A percentile compares a stretch with the other conserved stretches of the same genome.
Conservation (phyloP, 2,329 filamentous ascomycete species). For the Nothophoma quercina region DNA sequence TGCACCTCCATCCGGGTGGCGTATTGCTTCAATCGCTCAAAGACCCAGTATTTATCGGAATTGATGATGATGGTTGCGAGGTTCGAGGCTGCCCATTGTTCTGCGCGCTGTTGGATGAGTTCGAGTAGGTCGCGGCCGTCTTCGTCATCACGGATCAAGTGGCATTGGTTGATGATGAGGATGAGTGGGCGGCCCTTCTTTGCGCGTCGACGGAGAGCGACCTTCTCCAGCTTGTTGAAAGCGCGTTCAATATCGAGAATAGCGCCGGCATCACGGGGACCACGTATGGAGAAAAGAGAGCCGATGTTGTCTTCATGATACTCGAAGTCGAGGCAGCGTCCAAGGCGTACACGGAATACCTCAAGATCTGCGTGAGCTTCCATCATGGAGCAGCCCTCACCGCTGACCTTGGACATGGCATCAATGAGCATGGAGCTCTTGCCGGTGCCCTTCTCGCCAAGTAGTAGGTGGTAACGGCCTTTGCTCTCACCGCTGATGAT, state of each 20-base stretch:
- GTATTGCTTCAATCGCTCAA: slow-evolving; percentile 90
- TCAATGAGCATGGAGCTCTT: slow-evolving; percentile 98
- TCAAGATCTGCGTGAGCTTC: slow-evolving; percentile 95
- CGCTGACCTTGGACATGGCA: slow-evolving; percentile 91
- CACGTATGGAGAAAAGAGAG: slow-evolving; percentile 91
- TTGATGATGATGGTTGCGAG: slow-evolving; percentile 94
- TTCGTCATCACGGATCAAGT: slow-evolving; percentile 88
- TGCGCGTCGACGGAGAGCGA: slow-evolving; percentile 76
- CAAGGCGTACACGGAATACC: slow-evolving; percentile 90
- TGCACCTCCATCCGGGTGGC: slow-evolving; percentile 95
- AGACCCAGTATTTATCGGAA: slow-evolving; percentile 98
- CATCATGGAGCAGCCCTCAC: slow-evolving; percentile 90
- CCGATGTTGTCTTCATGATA: slow-evolving; percentile 98
- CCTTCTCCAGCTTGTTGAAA: slow-evolving; percentile 97
- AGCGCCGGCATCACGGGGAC: slow-evolving; percentile 89
- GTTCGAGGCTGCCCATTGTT: slow-evolving; percentile 93
- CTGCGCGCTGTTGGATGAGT: slow-evolving; percentile 91
- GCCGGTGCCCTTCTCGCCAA: slow-evolving; percentile 95
- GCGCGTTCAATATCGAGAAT: slow-evolving; percentile 94
- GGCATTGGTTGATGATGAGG: slow-evolving; percentile 93
- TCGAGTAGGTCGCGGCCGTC: slow-evolving; percentile 94
- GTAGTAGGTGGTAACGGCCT: slow-evolving; percentile 89
- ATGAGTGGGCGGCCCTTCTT: slow-evolving; percentile 74
- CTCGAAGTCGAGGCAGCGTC: slow-evolving; percentile 94
- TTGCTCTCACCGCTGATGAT: slow-evolving; percentile 76